These are phyloP conservation scores for Solanum hybrid DNA, from an alignment of 305 asterid species.

Conservation along the genomic window DNA sequence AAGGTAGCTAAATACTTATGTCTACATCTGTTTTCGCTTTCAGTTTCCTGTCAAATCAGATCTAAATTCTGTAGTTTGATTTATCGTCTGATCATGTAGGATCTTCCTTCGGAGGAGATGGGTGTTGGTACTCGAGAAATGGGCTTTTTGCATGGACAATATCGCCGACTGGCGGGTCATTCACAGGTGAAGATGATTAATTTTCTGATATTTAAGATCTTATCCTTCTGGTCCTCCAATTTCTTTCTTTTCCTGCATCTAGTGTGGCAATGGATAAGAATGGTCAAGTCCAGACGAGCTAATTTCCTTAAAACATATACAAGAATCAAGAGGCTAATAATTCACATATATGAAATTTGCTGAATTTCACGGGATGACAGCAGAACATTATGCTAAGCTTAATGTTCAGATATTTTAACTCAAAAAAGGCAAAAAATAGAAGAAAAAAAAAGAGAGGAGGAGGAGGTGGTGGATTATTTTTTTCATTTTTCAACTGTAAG, in stretches of 20 bases:
- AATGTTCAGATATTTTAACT: slow-evolving; percentile 1
- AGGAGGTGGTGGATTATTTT: not conserved
- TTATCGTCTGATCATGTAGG: slow-evolving; percentile 36
- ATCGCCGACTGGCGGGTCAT: slow-evolving; percentile 85
- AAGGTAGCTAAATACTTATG: slow-evolving; percentile 45
- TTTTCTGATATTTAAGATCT: slow-evolving; percentile 2
- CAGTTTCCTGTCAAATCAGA: slow-evolving; percentile 7
- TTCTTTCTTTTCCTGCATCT: not conserved
- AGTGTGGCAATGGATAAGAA: not conserved
- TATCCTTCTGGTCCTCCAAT: not conserved
- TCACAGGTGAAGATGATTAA: slow-evolving; percentile 62
- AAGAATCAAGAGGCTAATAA: not conserved
- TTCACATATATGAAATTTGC: not conserved
- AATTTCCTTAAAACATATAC: not conserved
- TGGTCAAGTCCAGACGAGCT: not conserved
- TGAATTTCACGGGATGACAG: not conserved
- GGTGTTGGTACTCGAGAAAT: slow-evolving; percentile 97
- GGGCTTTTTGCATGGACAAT: slow-evolving; percentile 94
- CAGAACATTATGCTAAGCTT: not conserved
- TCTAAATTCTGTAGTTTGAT: slow-evolving; percentile 12
- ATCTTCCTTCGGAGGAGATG: slow-evolving; percentile 98
- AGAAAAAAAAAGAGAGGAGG: not conserved
- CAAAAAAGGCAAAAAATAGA: not conserved
- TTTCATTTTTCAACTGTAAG: not conserved
- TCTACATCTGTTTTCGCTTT: not conserved